phyloP scores from a whole-genome alignment of 495 filamentous ascomycete genomes.

The Penicillium paxilli region DNA sequence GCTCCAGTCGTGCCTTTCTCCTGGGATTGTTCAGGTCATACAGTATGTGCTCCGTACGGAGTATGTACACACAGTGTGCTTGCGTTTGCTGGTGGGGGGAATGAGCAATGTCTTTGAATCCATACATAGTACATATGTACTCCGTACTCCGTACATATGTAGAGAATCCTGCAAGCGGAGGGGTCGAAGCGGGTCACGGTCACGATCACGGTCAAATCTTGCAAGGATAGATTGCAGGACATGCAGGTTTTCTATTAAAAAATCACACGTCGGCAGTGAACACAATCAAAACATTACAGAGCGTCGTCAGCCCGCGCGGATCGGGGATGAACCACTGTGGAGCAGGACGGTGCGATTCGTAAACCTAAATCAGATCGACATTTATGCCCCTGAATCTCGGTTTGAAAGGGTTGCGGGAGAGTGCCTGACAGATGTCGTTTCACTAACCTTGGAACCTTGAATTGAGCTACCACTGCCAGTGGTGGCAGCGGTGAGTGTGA shows the following conservation, averaged over 20 bases:
- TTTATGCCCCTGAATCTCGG: constrained; percentile 9
- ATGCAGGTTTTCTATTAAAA: not conserved
- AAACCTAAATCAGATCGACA: constrained; percentile 11
- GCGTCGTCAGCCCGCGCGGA: constrained; percentile 20
- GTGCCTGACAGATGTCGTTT: not conserved
- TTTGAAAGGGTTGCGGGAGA: not conserved
- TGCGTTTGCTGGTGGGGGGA: no score
- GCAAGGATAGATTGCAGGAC: constrained; percentile 8
- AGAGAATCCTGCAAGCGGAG: no score
- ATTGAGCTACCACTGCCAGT: no score
- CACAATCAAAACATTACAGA: constrained; percentile 12
- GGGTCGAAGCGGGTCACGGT: not conserved
- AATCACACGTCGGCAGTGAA: not conserved
- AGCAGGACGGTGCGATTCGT: constrained; percentile 11
- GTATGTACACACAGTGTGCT: no score
- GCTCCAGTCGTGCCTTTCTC: not conserved
- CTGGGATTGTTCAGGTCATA: not conserved
- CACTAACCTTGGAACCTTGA: no score
- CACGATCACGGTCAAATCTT: not conserved
- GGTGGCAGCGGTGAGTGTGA: no score
- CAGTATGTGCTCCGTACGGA: not conserved
- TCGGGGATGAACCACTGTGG: constrained; percentile 20
- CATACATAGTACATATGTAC: no score
- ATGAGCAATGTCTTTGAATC: no score
- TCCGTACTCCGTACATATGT: no score